phyloP scores from a whole-genome alignment of 1,284 basidiomycete species.

The Apiotrichum montevideense region DNA sequence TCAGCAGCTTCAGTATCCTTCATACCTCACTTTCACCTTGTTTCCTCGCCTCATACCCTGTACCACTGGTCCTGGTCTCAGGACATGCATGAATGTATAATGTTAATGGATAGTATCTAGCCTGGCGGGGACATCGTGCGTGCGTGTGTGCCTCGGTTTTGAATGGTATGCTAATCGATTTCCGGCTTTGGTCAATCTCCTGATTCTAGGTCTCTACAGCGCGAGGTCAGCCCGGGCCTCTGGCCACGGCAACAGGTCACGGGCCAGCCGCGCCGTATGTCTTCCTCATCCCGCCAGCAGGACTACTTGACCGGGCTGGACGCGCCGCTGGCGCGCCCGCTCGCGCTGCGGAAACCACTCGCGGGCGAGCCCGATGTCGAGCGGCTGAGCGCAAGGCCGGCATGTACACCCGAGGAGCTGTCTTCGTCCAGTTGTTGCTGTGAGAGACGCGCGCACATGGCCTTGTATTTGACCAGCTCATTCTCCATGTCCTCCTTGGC shows the following conservation, averaged over 20 bases:
- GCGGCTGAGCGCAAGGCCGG: background rate
- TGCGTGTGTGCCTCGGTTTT: background rate
- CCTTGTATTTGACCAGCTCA: slow-evolving; percentile 84
- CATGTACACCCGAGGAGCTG: background rate
- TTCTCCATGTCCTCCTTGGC: slow-evolving; percentile 83
- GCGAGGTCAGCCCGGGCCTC: no score
- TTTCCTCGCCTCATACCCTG: background rate
- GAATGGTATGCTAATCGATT: no score
- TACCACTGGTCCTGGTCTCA: background rate
- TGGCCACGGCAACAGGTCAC: no score
- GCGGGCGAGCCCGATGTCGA: background rate
- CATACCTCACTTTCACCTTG: background rate
- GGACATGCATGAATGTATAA: slow-evolving; percentile 2
- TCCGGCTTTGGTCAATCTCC: no score
- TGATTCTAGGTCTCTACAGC: no score
- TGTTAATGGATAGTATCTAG: background rate
- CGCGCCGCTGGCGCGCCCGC: no score
- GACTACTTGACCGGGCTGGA: no score
- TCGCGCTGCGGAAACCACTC: no score
- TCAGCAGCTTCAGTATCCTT: no score
- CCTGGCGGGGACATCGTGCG: background rate
- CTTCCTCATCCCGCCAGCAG: no score
- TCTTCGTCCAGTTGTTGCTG: slow-evolving; percentile 9
- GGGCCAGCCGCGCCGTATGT: no score
- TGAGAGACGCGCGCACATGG: slow-evolving; percentile 57